Evolutionary conservation across 345 rosid species (phyloP), one percentile per base, ranked within the genome.

Genomic region (Trapa bicornis): DNA sequence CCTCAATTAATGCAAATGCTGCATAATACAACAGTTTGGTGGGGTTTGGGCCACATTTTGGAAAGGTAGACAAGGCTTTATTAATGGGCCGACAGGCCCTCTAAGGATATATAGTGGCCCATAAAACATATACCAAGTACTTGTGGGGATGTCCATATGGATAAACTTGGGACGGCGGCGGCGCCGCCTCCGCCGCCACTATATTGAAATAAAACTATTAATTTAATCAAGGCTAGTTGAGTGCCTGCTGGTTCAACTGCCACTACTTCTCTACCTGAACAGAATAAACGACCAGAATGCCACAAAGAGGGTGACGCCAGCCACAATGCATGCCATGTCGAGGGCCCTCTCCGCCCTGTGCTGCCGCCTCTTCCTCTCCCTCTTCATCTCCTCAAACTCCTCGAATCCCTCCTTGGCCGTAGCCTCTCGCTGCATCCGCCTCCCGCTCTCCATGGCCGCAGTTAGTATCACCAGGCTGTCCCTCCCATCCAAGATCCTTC

Each of bases 381-480:
- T 80, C 75, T 80, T 89, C 75, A 45, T 73, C 71, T 57, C 78
- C 77, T 76, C 60, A 65, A 79, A 85, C 68, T 71, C 85, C 66
- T 71, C 76, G 64, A 71, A 82, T 74, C 68, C 80, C 69, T 38
- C 69, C 65, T 76, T 84, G 29, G 29, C 29, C 73, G 72, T 80
- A 37, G 73, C 80, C 71, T 74, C 79, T 37, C 73, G 65, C 67
- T 71, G 69, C 78, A 53, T 69, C 67, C 89, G 72, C 76, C 75
- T 79, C 13, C 81, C 80, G 0, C 78, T 70, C 50, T 67, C 83
- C 80, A 86, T 71, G 7, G 82, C 83, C 52, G 69, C 79, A 16
- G 67, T 64, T 42, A 89, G 70, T 69, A 89, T 78, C 65, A 77
- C 87, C 86, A 89, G 73, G 73, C 91, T 81, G 1, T 85, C 91